Evolutionary conservation across 306 rosid genomes (phyloP).

Genomic region (Canavalia gladiata): DNA sequence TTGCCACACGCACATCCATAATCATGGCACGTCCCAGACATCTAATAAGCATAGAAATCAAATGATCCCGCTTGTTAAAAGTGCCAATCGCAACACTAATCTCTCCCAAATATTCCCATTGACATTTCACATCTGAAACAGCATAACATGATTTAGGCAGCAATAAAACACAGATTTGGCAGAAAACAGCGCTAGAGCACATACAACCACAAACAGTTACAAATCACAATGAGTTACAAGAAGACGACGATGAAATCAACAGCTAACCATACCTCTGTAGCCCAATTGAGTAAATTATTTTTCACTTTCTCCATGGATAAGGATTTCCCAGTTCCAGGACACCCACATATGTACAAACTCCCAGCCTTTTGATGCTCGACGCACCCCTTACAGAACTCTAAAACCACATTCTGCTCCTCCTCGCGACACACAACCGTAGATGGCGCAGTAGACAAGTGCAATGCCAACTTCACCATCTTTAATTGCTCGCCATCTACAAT

Average conservation of each 20-base stretch:
- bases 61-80: not conserved
- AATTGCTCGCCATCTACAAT: constrained; percentile 68
- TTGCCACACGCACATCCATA: not conserved
- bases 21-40: too few relatives aligned
- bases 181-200: too few relatives aligned
- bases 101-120: too few relatives aligned
- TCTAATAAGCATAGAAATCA: not conserved
- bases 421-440: constrained; percentile 74
- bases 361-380: constrained; percentile 78
- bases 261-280: constrained; percentile 57
- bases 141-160: too few relatives aligned
- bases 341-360: constrained; percentile 85
- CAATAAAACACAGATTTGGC: too few relatives aligned
- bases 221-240: not conserved
- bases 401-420: constrained; percentile 74
- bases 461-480: constrained; percentile 71
- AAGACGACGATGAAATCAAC: not conserved
- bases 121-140: too few relatives aligned
- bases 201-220: not conserved
- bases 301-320: constrained; percentile 82
- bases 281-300: constrained; percentile 68
- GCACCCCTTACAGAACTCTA: constrained; percentile 75
- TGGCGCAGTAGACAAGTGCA: constrained; percentile 82
- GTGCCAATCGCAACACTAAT: too few relatives aligned
- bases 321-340: constrained; percentile 92